Conservation (phyloP, 2,329 filamentous ascomycete species). For the Cryphonectria naterciae region DNA sequence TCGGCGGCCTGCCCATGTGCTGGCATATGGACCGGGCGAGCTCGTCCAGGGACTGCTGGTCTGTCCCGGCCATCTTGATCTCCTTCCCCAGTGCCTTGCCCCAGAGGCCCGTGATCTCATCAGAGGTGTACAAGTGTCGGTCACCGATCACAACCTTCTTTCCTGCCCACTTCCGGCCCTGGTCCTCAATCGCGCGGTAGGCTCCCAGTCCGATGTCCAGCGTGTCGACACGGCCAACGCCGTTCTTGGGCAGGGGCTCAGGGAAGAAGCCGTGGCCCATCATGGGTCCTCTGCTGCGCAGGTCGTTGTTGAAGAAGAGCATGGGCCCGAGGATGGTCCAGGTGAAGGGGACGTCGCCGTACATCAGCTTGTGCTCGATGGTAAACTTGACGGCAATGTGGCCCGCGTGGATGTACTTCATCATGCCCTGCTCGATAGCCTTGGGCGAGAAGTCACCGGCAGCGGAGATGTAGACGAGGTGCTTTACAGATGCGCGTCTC, state of each 20-base stretch:
- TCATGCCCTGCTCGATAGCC: constrained; percentile 6
- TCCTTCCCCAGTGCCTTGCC: background rate
- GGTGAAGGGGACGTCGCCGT: constrained; percentile 1
- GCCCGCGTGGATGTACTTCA: constrained; percentile 4
- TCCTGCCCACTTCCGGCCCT: background rate
- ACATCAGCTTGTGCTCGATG: background rate
- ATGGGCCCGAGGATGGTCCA: constrained; percentile 1
- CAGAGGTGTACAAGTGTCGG: constrained; percentile 1
- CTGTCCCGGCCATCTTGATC: background rate
- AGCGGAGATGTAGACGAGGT: constrained; percentile 6
- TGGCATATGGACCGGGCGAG: background rate
- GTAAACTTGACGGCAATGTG: background rate
- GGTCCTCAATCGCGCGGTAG: constrained; percentile 1
- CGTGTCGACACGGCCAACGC: background rate
- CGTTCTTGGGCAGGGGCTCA: background rate
- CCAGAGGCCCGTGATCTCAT: background rate
- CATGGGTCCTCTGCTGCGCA: constrained; percentile 1
- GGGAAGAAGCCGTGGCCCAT: constrained; percentile 3
- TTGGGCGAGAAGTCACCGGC: constrained; percentile 1
- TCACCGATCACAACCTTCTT: background rate
- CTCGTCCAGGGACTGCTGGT: constrained; percentile 2
- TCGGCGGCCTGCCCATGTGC: background rate
- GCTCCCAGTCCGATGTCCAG: background rate
- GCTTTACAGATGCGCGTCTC: background rate
- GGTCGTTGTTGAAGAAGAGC: constrained; percentile 8